Evolutionary conservation across 345 rosid genomes (phyloP).

Genomic region (Triadica sebifera): DNA sequence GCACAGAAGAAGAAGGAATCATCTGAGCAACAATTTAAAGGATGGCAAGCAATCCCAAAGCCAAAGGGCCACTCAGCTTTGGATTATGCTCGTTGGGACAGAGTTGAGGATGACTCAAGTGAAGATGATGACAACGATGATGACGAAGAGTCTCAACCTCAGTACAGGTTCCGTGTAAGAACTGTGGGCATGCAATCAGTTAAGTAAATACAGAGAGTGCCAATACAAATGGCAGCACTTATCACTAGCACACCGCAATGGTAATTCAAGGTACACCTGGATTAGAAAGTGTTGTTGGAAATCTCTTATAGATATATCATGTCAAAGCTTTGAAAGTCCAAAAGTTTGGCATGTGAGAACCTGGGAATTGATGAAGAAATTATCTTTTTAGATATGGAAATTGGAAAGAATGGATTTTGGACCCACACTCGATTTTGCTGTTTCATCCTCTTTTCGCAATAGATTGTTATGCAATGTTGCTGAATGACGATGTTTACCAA

Average conservation of each 20-base stretch:
- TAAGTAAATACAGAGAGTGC: constrained; percentile 31
- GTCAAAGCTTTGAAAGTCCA: not conserved
- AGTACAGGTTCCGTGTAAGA: constrained; percentile 76
- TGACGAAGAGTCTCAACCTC: constrained; percentile 60
- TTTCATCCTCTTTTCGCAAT: not conserved
- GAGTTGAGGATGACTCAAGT: constrained; percentile 74
- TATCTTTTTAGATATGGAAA: not conserved
- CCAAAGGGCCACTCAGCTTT: constrained; percentile 94
- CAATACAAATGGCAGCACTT: constrained; percentile 3
- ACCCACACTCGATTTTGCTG: not conserved
- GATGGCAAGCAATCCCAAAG: constrained; percentile 93
- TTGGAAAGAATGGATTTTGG: not conserved
- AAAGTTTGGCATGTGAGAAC: not conserved
- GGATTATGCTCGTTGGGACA: constrained; percentile 84
- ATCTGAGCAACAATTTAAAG: constrained; percentile 42
- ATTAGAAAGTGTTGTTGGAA: not conserved
- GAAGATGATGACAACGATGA: constrained; percentile 68
- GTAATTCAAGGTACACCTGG: no score
- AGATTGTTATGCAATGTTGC: not conserved
- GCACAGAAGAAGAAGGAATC: constrained; percentile 39
- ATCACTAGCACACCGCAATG: no score
- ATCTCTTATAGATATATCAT: not conserved
- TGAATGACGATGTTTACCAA: not conserved
- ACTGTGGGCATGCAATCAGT: constrained; percentile 77
- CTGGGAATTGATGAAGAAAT: not conserved